phyloP scores from a whole-genome alignment of 305 asterid species.

The Rubia tinctorum region DNA sequence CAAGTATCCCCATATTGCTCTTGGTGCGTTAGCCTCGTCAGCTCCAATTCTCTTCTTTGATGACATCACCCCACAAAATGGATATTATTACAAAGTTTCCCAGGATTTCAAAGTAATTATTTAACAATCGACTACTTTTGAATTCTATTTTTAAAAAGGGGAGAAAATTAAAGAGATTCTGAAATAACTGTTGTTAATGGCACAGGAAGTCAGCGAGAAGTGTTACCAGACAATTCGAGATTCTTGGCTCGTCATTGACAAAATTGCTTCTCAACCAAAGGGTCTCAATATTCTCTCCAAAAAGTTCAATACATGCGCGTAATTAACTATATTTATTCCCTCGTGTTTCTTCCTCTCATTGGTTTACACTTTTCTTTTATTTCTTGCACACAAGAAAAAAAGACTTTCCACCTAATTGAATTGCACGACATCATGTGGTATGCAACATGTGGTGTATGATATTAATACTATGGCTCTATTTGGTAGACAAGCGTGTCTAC shows the following conservation, averaged over 20 bases:
- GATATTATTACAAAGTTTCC: slow-evolving; percentile 31
- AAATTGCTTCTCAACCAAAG: slow-evolving; percentile 33
- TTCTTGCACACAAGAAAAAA: too few relatives aligned
- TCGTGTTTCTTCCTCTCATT: too few relatives aligned
- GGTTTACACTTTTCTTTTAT: too few relatives aligned
- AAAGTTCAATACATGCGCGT: slow-evolving; percentile 61
- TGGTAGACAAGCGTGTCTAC: too few relatives aligned
- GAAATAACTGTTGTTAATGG: too few relatives aligned
- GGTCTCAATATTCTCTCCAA: slow-evolving; percentile 46
- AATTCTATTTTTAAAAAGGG: too few relatives aligned
- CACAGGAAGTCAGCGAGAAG: slow-evolving; percentile 42
- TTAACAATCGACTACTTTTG: too few relatives aligned
- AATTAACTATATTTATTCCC: background rate
- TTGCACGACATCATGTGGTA: too few relatives aligned
- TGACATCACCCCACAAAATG: slow-evolving; percentile 17
- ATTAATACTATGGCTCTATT: too few relatives aligned
- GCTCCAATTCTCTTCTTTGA: slow-evolving; percentile 60
- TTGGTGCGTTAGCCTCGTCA: slow-evolving; percentile 75
- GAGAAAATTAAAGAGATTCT: too few relatives aligned
- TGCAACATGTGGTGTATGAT: too few relatives aligned
- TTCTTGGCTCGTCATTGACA: slow-evolving; percentile 53
- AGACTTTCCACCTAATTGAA: too few relatives aligned
- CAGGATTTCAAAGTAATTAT: slow-evolving; percentile 53
- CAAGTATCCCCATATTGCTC: slow-evolving; percentile 68
- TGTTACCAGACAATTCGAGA: slow-evolving; percentile 39